These are phyloP conservation scores for Lolium multiflorum DNA, from an alignment of 176 grass and related monocot species.

Conservation along the genomic window DNA sequence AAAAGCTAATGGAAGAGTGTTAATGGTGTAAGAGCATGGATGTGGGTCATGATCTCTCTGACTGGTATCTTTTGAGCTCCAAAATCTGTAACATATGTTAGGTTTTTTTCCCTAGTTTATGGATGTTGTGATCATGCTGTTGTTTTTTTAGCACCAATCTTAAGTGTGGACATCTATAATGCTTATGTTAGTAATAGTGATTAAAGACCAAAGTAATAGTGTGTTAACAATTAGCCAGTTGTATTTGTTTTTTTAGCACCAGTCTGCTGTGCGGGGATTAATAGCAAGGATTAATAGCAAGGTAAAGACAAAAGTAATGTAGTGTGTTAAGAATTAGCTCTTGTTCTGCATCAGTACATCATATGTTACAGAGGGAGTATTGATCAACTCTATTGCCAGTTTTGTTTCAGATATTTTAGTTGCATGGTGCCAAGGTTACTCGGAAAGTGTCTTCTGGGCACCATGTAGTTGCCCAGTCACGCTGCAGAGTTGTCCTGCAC, in stretches of 20 bases:
- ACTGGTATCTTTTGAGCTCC: constrained; percentile 21
- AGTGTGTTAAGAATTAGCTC: background rate
- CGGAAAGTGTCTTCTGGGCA: background rate
- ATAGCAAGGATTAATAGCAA: background rate
- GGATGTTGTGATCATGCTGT: background rate
- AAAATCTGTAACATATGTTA: constrained; percentile 39
- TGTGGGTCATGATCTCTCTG: constrained; percentile 47
- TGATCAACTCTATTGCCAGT: background rate
- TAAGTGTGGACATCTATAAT: background rate
- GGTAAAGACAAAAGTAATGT: background rate
- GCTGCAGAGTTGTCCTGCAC: background rate
- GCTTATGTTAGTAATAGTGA: background rate
- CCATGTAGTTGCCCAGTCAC: background rate
- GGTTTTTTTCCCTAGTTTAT: background rate
- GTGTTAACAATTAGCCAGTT: background rate
- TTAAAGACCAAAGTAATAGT: background rate
- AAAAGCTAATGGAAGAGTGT: background rate
- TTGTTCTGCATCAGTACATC: background rate
- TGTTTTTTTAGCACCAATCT: background rate
- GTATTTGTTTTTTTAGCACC: too few relatives aligned
- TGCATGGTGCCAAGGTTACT: background rate
- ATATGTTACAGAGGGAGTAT: too few relatives aligned
- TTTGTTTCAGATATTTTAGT: background rate
- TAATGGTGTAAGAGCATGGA: constrained; percentile 11
- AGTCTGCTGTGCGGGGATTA: background rate